These are phyloP conservation scores for Parascedosporium putredinis DNA, from an alignment of 2,329 filamentous ascomycete species.

Conservation along the genomic window DNA sequence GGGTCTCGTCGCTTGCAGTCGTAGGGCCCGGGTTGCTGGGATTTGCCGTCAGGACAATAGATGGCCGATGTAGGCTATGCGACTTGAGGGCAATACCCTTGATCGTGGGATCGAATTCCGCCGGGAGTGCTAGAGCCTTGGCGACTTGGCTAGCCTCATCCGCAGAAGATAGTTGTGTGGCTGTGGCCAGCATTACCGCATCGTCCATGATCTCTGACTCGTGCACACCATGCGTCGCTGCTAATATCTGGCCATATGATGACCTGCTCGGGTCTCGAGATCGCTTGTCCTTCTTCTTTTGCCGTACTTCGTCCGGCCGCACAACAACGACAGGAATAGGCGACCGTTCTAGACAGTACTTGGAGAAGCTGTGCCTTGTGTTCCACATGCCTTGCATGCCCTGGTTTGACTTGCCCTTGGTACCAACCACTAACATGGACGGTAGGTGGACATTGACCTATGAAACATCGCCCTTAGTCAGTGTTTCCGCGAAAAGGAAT, in stretches of 20 bases:
- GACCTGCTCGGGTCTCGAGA: conserved; percentile 64
- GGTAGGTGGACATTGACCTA: conserved; percentile 89
- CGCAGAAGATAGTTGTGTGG: conserved; percentile 43
- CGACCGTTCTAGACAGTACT: conserved; percentile 89
- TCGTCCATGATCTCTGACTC: conserved; percentile 46
- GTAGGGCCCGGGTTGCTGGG: background rate
- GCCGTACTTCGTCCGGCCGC: conserved; percentile 72
- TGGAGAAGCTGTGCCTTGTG: conserved; percentile 71
- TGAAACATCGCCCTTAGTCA: background rate
- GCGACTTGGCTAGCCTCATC: conserved; percentile 57
- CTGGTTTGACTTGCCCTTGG: conserved; percentile 71
- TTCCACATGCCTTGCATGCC: conserved; percentile 79
- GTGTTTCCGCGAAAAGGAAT: background rate
- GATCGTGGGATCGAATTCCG: conserved; percentile 52
- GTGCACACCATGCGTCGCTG: conserved; percentile 47
- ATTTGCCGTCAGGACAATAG: conserved; percentile 4
- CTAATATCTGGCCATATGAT: conserved; percentile 68
- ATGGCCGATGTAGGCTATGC: background rate
- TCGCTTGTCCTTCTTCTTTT: conserved; percentile 83
- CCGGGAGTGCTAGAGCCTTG: conserved; percentile 50
- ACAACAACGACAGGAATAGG: conserved; percentile 91
- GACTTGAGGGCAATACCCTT: conserved; percentile 37
- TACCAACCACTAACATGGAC: conserved; percentile 83
- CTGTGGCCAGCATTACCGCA: conserved; percentile 40
- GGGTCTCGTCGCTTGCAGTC: no score